These are phyloP conservation scores for Cutaneotrichosporon sp. DNA, from an alignment of 1,284 basidiomycete species.

Conservation along the genomic window DNA sequence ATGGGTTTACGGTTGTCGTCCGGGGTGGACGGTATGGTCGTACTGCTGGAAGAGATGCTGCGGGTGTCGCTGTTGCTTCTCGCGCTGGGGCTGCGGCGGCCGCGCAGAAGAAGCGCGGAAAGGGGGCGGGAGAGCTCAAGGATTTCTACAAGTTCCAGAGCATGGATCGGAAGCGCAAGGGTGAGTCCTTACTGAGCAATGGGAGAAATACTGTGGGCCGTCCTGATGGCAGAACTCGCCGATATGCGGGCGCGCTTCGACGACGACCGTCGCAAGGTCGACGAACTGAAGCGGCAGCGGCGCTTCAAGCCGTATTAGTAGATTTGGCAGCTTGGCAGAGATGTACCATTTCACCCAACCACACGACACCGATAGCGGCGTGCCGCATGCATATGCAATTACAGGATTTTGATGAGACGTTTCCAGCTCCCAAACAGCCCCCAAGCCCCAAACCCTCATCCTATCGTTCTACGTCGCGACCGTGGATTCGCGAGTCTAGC, in stretches of 20 bases:
- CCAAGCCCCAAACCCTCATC: too few species aligned
- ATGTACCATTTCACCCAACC: background rate
- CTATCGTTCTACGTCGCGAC: constrained; percentile 7
- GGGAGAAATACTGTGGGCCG: background rate
- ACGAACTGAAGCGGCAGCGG: constrained; percentile 72
- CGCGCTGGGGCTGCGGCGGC: constrained; percentile 53
- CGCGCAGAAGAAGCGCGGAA: constrained; percentile 58
- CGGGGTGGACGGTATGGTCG: constrained; percentile 82
- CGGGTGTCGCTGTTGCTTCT: constrained; percentile 69
- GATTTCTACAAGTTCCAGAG: constrained; percentile 83
- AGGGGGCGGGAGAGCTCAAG: constrained; percentile 62
- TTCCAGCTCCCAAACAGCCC: background rate
- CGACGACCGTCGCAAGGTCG: constrained; percentile 80
- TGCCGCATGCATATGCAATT: constrained; percentile 14
- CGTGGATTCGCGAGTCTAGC: constrained; percentile 9
- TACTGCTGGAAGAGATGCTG: constrained; percentile 74
- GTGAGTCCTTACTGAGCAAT: constrained; percentile 56
- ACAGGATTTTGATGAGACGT: constrained; percentile 10
- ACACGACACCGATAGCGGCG: background rate
- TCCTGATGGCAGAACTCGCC: constrained; percentile 60
- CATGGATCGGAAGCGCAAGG: constrained; percentile 78
- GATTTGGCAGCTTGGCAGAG: background rate
- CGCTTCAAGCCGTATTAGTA: constrained; percentile 78
- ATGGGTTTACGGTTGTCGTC: constrained; percentile 86
- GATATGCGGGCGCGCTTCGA: constrained; percentile 78